These are phyloP conservation scores for Penicillium sp. DNA, from an alignment of 2,329 filamentous ascomycete genomes.

Conservation along the genomic window DNA sequence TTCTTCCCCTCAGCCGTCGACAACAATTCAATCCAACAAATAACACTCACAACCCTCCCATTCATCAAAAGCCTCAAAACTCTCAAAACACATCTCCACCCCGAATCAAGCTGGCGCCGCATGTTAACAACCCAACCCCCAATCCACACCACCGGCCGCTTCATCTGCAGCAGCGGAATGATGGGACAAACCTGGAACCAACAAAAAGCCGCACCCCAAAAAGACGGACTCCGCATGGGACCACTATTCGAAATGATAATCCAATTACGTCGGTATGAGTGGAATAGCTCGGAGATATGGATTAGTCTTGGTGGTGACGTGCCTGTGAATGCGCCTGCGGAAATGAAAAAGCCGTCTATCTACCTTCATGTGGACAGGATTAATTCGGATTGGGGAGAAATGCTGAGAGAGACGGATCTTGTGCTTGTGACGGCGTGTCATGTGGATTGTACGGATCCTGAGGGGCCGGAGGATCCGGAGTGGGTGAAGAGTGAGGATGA, in stretches of 20 bases:
- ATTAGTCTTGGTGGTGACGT: not conserved
- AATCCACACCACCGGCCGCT: not conserved
- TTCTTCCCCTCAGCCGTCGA: not conserved
- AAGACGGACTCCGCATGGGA: not conserved
- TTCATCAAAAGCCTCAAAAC: not conserved
- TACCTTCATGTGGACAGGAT: not conserved
- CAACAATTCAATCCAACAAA: too few species aligned
- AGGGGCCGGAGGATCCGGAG: not conserved
- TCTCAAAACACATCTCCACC: not conserved
- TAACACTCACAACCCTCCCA: not conserved
- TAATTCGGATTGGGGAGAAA: not conserved
- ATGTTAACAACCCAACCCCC: conserved; percentile 4
- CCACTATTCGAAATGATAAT: not conserved
- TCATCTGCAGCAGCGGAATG: not conserved
- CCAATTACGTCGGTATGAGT: not conserved
- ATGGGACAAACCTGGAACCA: not conserved
- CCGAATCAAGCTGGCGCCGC: conserved; percentile 2
- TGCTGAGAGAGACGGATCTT: not conserved
- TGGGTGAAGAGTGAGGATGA: not conserved
- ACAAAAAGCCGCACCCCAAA: not conserved
- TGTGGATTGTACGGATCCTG: not conserved
- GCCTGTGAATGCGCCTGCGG: not conserved
- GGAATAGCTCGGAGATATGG: not conserved
- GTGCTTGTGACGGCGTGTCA: not conserved
- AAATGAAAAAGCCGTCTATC: not conserved